Conservation (phyloP, 2,329 filamentous ascomycete genomes). For the Corynespora cassiicola region DNA sequence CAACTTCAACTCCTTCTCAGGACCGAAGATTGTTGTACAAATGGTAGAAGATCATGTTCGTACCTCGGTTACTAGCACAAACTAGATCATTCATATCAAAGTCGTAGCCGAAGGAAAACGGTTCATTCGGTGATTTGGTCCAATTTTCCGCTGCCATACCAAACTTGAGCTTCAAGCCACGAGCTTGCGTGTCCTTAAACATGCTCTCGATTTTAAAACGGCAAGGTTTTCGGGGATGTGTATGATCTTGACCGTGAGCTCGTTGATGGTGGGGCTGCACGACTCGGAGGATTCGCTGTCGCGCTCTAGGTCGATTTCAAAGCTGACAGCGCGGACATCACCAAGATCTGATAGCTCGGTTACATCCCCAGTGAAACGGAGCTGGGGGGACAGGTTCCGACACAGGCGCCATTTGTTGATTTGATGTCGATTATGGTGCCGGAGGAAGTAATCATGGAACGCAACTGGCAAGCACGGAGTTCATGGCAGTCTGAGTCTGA, state of each 20-base stretch:
- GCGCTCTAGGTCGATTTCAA: too few species aligned
- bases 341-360: too few species aligned
- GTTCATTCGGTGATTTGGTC: neutral
- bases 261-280: constrained; percentile 4
- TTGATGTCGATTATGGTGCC: too few species aligned
- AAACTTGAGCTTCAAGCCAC: constrained; percentile 3
- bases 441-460: too few species aligned
- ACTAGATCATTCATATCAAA: constrained; percentile 2
- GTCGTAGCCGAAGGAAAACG: constrained; percentile 8
- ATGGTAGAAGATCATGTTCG: constrained; percentile 5
- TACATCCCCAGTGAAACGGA: too few species aligned
- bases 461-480: too few species aligned
- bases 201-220: constrained; percentile 1
- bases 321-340: too few species aligned
- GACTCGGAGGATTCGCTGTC: neutral
- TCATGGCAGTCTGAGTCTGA: too few species aligned
- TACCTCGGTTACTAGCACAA: neutral
- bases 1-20: constrained; percentile 1
- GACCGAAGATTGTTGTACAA: neutral
- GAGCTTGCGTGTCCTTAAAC: neutral
- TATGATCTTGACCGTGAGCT: constrained; percentile 6
- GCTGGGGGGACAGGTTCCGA: too few species aligned
- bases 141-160: neutral
- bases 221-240: neutral
- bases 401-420: too few species aligned